Base-by-base conservation (phyloP, 1,284 basidiomycete species). In the Nidula niveotomentosa region DNA sequence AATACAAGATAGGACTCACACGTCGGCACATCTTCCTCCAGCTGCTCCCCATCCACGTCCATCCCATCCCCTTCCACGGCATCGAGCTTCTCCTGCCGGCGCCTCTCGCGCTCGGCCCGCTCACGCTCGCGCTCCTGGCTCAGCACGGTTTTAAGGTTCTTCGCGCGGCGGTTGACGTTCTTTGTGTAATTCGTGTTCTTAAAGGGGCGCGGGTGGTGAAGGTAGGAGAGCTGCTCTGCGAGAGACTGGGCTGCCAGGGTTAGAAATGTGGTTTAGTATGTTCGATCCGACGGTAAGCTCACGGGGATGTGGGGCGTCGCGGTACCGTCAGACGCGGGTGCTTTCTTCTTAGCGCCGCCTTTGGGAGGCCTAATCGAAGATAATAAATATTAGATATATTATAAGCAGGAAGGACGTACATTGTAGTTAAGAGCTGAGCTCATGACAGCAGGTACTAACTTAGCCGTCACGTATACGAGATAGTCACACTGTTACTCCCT, bases 121-220 rank as follows among this genome's bases (percentile, higher is more conserved):
- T 91, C 88, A 1, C 86, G 77, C 60, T 92, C 90, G 8, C 88
- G 80, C 64, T 92, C 90, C 58, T 89, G 87, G 1, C 80, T 79
- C 9, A 93, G 75, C 1, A 93, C 84, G 2, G 84, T 78, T 69
- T 92, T 92, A 60, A 91, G 66, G 61, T 90, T 90, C 75, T 89
- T 91, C 13, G 88, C 83, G 17, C 89, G 77, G 9, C 88, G 76
- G 57, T 83, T 86, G 7, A 78, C 63, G 61, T 89, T 89, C 72
- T 88, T 91, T 3, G 75, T 77, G 62, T 90, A 88, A 36, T 76
- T 68, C 0, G 83, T 77, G 60, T 87, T 90, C 70, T 92, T 92
- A 76, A 93, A 93, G 0, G 90, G 87, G 1, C 86, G 77, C 0
- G 86, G 83, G 36, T 71, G 68, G 55, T 89, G 79, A 1, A 88